These are phyloP conservation scores for Sugiyamaella paludigena DNA, from an alignment of 1,139 yeast genomes.

Conservation along the genomic window DNA sequence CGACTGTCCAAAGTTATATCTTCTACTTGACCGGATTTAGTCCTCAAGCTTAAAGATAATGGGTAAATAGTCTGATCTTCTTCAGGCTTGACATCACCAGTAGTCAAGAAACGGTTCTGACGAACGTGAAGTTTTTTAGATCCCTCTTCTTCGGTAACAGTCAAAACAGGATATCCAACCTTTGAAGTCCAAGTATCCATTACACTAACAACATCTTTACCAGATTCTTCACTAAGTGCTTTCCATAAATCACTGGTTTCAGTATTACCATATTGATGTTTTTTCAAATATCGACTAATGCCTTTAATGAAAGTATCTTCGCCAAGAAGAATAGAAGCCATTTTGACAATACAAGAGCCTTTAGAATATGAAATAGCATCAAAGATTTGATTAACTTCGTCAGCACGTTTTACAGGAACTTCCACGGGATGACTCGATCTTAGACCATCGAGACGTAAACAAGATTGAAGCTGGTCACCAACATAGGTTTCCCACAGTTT, in stretches of 20 bases:
- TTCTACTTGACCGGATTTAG: constrained; percentile 64
- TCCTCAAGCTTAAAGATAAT: constrained; percentile 74
- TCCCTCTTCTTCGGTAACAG: constrained; percentile 50
- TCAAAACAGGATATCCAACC: constrained; percentile 80
- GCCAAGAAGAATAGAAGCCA: constrained; percentile 76
- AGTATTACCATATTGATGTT: constrained; percentile 73
- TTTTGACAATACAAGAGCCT: constrained; percentile 75
- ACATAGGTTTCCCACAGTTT: constrained; percentile 76
- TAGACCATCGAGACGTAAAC: constrained; percentile 67
- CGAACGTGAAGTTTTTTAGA: constrained; percentile 47
- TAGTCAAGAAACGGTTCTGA: constrained; percentile 73
- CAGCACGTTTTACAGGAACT: constrained; percentile 77
- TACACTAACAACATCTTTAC: constrained; percentile 65
- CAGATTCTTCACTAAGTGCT: constrained; percentile 68
- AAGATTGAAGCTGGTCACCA: constrained; percentile 65
- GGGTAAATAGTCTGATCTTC: constrained; percentile 73
- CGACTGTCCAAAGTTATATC: constrained; percentile 57
- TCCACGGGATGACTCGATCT: constrained; percentile 85
- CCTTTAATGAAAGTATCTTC: constrained; percentile 74
- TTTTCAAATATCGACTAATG: constrained; percentile 67
- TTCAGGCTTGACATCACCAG: constrained; percentile 74
- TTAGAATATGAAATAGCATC: constrained; percentile 82
- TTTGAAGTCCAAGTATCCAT: constrained; percentile 83
- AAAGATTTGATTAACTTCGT: constrained; percentile 82
- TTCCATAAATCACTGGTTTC: constrained; percentile 78